Conservation (phyloP, 139 green algal species). For the Eudorina sp. region DNA sequence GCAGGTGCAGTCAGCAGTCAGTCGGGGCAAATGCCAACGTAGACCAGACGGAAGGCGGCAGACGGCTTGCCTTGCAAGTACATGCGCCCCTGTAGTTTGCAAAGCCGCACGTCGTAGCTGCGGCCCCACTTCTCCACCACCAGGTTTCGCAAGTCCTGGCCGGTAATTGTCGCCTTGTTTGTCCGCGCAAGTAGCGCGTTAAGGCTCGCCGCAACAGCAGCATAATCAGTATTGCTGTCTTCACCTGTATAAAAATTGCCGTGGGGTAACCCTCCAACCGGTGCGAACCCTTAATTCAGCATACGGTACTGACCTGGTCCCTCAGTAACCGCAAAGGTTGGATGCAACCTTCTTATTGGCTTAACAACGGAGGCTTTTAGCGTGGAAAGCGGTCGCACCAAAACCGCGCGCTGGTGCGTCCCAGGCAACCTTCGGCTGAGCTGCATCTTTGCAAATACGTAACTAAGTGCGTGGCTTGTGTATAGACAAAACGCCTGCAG, state of each 20-base stretch:
- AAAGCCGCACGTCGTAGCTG: slow-evolving; percentile 55
- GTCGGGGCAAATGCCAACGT: too few relatives aligned
- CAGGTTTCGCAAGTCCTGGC: slow-evolving; percentile 44
- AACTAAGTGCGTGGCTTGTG: too few relatives aligned
- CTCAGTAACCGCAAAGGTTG: neutral
- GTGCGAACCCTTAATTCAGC: neutral
- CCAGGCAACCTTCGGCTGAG: neutral
- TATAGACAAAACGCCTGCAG: neutral
- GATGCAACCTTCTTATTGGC: too few relatives aligned
- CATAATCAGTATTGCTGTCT: slow-evolving; percentile 26
- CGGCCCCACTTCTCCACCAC: slow-evolving; percentile 53
- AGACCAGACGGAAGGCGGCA: too few relatives aligned
- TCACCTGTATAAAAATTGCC: neutral
- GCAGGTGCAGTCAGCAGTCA: too few relatives aligned
- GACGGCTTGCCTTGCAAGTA: slow-evolving; percentile 54
- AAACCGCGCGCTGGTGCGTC: neutral
- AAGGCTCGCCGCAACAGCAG: slow-evolving; percentile 21
- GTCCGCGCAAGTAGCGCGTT: slow-evolving; percentile 25
- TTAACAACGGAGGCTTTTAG: too few relatives aligned
- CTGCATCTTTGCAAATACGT: neutral
- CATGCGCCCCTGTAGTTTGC: slow-evolving; percentile 26
- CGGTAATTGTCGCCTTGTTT: slow-evolving; percentile 15
- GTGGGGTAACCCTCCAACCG: slow-evolving; percentile 14
- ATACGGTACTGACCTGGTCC: neutral
- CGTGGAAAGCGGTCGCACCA: neutral